Conservation (phyloP, 768 basidiomycete genomes). For the Leccinum subtestaceum region DNA sequence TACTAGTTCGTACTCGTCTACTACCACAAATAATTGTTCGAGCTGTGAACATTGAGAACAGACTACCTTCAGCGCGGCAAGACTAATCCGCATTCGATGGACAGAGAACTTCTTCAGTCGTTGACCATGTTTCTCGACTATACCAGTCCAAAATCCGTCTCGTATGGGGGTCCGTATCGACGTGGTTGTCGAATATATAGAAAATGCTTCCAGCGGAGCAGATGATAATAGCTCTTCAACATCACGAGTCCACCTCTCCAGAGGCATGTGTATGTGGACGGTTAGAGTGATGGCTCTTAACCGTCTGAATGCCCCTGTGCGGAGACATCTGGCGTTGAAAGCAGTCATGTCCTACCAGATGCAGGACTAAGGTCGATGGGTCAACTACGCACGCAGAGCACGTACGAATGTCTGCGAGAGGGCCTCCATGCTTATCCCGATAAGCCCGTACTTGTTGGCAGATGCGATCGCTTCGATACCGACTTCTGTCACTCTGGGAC, state of each 20-base stretch:
- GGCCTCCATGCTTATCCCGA: slow-evolving; percentile 58
- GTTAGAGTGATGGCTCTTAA: slow-evolving; percentile 61
- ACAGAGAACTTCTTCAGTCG: slow-evolving; percentile 59
- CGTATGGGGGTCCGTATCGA: slow-evolving; percentile 39
- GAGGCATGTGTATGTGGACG: slow-evolving; percentile 35
- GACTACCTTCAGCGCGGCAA: slow-evolving; percentile 49
- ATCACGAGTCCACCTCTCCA: slow-evolving; percentile 44
- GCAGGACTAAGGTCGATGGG: slow-evolving; percentile 2
- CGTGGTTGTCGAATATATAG: slow-evolving; percentile 54
- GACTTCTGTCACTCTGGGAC: slow-evolving; percentile 60
- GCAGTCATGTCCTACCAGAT: slow-evolving; percentile 48
- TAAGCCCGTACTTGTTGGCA: slow-evolving; percentile 44
- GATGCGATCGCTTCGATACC: slow-evolving; percentile 55
- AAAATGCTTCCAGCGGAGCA: slow-evolving; percentile 57
- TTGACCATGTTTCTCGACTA: slow-evolving; percentile 50
- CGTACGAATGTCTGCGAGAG: slow-evolving; percentile 60
- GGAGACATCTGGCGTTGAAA: slow-evolving; percentile 41
- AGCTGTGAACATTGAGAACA: slow-evolving; percentile 53
- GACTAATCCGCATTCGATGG: slow-evolving; percentile 57
- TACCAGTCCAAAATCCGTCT: slow-evolving; percentile 47
- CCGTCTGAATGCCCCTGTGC: slow-evolving; percentile 36
- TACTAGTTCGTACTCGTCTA: slow-evolving; percentile 49
- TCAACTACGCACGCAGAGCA: slow-evolving; percentile 5
- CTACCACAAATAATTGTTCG: slow-evolving; percentile 62
- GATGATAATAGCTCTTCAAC: slow-evolving; percentile 42